phyloP scores from a whole-genome alignment of 805 yeast genomes.

The Barnettozyma sp. region DNA sequence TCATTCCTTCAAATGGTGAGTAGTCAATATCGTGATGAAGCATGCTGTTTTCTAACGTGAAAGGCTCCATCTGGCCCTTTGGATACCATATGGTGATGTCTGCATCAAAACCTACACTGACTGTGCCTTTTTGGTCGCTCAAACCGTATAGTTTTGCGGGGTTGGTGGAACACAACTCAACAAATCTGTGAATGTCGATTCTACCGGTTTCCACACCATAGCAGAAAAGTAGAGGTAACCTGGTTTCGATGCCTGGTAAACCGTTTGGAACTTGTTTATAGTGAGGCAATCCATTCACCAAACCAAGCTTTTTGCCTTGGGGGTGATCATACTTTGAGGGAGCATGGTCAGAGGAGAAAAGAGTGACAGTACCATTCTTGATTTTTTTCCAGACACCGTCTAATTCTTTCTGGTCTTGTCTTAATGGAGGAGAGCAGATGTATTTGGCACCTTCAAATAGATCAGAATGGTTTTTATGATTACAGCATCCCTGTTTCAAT shows the following conservation, averaged over 20 bases:
- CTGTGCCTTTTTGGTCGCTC: conserved; percentile 34
- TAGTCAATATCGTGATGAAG: conserved; percentile 34
- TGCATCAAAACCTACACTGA: conserved; percentile 42
- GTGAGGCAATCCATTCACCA: conserved; percentile 33
- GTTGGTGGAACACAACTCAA: conserved; percentile 38
- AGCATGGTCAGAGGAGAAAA: conserved; percentile 41
- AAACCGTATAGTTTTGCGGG: conserved; percentile 42
- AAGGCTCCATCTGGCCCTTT: conserved; percentile 25
- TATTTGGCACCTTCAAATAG: conserved; percentile 42
- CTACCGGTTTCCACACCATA: conserved; percentile 38
- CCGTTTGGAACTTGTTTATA: conserved; percentile 43
- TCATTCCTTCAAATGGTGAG: conserved; percentile 35
- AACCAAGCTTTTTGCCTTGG: conserved; percentile 37
- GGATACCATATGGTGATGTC: conserved; percentile 45
- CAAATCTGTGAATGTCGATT: conserved; percentile 36
- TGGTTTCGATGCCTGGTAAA: conserved; percentile 42
- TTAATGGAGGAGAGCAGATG: conserved; percentile 44
- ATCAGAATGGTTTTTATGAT: conserved; percentile 24
- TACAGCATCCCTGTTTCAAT: conserved; percentile 26
- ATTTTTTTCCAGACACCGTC: conserved; percentile 40
- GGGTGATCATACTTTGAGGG: conserved; percentile 37
- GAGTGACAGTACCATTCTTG: conserved; percentile 41
- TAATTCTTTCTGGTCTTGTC: conserved; percentile 33
- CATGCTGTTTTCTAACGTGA: conserved; percentile 25
- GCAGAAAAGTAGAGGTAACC: conserved; percentile 37